These are phyloP conservation scores for Pisolithus microcarpus DNA, from an alignment of 768 basidiomycete species.

Conservation along the genomic window DNA sequence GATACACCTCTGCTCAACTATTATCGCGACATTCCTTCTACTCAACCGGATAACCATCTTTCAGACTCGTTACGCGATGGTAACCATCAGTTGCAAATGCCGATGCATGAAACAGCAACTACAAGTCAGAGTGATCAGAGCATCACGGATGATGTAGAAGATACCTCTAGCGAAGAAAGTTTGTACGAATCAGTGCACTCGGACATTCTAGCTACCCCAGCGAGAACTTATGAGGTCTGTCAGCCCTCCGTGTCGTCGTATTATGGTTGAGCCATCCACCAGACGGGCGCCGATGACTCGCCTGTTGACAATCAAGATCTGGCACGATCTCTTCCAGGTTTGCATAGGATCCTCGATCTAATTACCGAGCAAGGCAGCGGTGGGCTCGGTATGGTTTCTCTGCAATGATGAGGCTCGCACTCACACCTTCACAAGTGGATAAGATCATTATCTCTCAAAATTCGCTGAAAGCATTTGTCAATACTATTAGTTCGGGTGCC, in stretches of 20 bases:
- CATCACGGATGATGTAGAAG: not conserved
- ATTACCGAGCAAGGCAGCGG: conserved; percentile 40
- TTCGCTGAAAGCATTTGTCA: conserved; percentile 42
- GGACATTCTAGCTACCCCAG: not conserved
- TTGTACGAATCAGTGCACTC: not conserved
- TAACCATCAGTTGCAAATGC: too few species aligned
- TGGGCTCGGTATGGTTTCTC: conserved; percentile 34
- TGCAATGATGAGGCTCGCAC: not conserved
- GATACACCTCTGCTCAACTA: too few species aligned
- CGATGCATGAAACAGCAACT: too few species aligned
- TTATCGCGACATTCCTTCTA: too few species aligned
- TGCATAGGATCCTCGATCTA: conserved; percentile 42
- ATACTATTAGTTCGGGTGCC: conserved; percentile 42
- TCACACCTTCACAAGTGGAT: conserved; percentile 35
- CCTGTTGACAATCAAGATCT: conserved; percentile 2
- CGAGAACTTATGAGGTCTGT: not conserved
- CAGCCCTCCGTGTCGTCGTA: not conserved
- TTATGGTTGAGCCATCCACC: not conserved
- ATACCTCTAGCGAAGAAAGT: not conserved
- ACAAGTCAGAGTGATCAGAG: not conserved
- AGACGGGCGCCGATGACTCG: not conserved
- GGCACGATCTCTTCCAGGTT: conserved; percentile 25
- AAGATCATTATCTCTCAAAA: conserved; percentile 56
- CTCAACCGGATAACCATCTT: too few species aligned
- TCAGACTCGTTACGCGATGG: too few species aligned